Base-by-base conservation (phyloP, 2,329 filamentous ascomycete species). In the Talaromyces pinophilus region DNA sequence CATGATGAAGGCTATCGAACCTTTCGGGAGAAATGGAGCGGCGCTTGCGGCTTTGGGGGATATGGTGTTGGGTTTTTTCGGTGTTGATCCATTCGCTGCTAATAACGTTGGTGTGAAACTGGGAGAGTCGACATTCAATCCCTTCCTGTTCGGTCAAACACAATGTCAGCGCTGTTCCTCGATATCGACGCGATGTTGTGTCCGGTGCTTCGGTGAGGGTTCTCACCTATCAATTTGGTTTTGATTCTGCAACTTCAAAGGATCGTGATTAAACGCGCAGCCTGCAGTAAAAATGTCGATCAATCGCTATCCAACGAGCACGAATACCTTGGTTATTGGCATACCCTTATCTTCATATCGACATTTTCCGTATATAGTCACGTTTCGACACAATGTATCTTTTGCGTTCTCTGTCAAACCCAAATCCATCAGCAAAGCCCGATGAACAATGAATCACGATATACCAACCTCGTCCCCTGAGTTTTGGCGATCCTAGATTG, bases 71-170 rank as follows among this genome's bases (percentile, higher is more conserved):
- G 89, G 85, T 73, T 90, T 90, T 78, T 92, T 92, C 28, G 75
- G 68, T 13, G 75, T 75, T 1, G 75, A 75, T 42, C 78, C 79
- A 63, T 80, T 80, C 38, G 75, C 72, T 40, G 78, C 74, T 17
- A 79, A 67, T 33, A 77, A 63, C 15, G 86, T 81, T 44, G 94
- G 94, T 0, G 92, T 97, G 77, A 99, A 99, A 59, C 94, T 92
- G 13, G 95, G 94, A 8, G 95, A 98, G 74, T 98, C 95, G 74
- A 97, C 95, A 78, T 96, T 99, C 71, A 99, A 85, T 33, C 90
- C 84, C 78, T 93, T 95, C 79, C 92, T 79, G 70, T 70, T 77
- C 70, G 72, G 64, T 52, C 30, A 60, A 35, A 55, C 46, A 25
- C 52, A 30, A 57, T 55, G 72, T 76, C 38, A 76, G 72, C 69